Evolutionary conservation across 345 rosid genomes (phyloP).

Genomic region (Microcos paniculata): DNA sequence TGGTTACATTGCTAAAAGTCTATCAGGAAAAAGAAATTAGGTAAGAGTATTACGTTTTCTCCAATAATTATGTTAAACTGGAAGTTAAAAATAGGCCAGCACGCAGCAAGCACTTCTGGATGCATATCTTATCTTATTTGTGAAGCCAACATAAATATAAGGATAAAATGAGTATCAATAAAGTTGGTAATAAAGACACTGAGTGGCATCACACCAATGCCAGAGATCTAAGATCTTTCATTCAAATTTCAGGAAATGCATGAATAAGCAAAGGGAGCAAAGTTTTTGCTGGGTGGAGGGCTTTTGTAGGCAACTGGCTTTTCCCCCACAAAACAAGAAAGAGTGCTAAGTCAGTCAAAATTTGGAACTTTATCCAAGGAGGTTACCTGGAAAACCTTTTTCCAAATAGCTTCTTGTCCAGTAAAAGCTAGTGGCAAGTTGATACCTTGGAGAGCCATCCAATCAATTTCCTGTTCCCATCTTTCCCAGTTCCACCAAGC

Average conservation of each 20-base stretch:
- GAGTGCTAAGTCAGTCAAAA: not conserved
- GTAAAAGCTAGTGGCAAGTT: constrained; percentile 75
- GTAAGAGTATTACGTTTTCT: not conserved
- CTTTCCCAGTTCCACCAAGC: constrained; percentile 86
- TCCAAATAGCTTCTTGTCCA: constrained; percentile 76
- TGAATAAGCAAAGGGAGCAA: not conserved
- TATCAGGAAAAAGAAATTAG: not conserved
- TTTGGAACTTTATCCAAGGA: not conserved
- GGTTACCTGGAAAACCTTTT: constrained; percentile 59
- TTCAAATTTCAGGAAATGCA: not conserved
- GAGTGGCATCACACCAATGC: not conserved
- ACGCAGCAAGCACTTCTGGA: not conserved
- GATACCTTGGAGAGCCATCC: constrained; percentile 85
- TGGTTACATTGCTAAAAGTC: not conserved
- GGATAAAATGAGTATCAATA: not conserved
- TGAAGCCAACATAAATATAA: not conserved
- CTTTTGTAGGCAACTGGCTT: not conserved
- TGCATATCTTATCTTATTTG: not conserved
- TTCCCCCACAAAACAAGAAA: not conserved
- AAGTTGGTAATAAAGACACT: not conserved
- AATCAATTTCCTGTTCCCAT: constrained; percentile 77
- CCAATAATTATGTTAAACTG: not conserved
- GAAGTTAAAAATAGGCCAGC: not conserved
- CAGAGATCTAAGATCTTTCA: not conserved
- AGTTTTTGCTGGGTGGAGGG: not conserved